These are phyloP conservation scores for Phytophthora citrophthora DNA, from an alignment of 352 stramenopile species.

Conservation along the genomic window DNA sequence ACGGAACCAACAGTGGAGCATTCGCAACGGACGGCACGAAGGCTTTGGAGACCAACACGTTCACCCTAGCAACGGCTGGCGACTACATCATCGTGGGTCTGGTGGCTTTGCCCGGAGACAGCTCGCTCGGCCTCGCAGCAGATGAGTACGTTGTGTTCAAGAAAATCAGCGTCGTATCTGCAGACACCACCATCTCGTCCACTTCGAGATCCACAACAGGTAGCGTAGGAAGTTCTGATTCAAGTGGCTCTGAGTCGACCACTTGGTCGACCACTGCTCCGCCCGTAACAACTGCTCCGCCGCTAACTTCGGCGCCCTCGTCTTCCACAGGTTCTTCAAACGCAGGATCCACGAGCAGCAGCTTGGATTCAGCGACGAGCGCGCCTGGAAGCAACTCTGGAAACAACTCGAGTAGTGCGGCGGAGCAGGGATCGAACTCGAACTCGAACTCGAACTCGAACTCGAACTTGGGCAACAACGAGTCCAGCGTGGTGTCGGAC, in stretches of 20 bases:
- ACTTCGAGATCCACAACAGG: slow-evolving; percentile 28
- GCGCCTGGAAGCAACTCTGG: slow-evolving; percentile 5
- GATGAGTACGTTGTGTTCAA: slow-evolving; percentile 74
- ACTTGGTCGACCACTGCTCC: slow-evolving; percentile 18
- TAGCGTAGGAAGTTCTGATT: slow-evolving; percentile 27
- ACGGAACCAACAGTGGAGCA: slow-evolving; percentile 37
- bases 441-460: neutral
- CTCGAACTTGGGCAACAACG: neutral
- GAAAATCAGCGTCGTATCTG: slow-evolving; percentile 69
- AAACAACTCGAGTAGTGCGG: slow-evolving; percentile 9
- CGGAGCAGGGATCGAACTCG: slow-evolving; percentile 3
- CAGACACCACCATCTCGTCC: slow-evolving; percentile 43
- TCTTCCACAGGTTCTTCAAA: slow-evolving; percentile 30
- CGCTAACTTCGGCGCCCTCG: slow-evolving; percentile 29
- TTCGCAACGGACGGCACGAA: slow-evolving; percentile 58
- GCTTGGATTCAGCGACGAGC: slow-evolving; percentile 11
- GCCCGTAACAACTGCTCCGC: slow-evolving; percentile 30
- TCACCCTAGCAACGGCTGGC: slow-evolving; percentile 54
- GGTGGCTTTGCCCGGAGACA: slow-evolving; percentile 63
- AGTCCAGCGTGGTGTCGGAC: slow-evolving; percentile 8
- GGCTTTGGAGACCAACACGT: slow-evolving; percentile 50
- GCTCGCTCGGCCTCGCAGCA: slow-evolving; percentile 49
- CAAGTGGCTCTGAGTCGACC: slow-evolving; percentile 11
- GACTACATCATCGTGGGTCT: slow-evolving; percentile 75
- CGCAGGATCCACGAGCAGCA: slow-evolving; percentile 7